These are phyloP conservation scores for Thraustochytrium striatum DNA, from an alignment of 352 stramenopile species.

Conservation along the genomic window DNA sequence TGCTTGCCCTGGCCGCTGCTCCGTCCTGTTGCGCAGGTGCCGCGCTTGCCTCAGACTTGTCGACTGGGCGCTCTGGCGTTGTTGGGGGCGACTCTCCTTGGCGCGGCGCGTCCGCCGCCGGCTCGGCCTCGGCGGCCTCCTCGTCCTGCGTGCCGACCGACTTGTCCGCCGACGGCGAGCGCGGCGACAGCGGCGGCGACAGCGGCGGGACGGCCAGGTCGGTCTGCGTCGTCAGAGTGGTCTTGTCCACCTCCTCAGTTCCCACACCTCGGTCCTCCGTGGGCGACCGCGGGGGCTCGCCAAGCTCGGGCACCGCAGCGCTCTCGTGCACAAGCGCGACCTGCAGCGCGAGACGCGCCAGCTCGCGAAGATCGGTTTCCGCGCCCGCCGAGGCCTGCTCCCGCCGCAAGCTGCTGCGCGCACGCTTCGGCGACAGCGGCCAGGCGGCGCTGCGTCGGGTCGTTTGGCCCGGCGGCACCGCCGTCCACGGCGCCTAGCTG, in stretches of 20 bases:
- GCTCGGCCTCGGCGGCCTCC: not conserved
- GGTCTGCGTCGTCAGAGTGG: not conserved
- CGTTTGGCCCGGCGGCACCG: too few relatives aligned
- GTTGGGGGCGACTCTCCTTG: not conserved
- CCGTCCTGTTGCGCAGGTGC: not conserved
- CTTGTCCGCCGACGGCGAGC: not conserved
- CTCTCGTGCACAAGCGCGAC: not conserved
- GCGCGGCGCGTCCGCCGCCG: not conserved
- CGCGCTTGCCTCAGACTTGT: not conserved
- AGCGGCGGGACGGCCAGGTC: too few relatives aligned
- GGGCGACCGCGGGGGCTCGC: not conserved
- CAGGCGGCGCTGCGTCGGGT: not conserved
- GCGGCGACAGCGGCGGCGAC: too few relatives aligned
- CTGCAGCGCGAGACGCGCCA: not conserved
- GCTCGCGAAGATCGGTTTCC: not conserved
- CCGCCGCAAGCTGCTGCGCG: not conserved
- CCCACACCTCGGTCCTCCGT: not conserved
- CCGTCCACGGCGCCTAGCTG: too few relatives aligned
- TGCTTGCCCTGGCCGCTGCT: not conserved
- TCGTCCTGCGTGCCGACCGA: not conserved
- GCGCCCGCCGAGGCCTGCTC: not conserved
- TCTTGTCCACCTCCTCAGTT: not conserved
- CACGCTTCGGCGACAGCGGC: not conserved
- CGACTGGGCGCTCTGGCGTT: not conserved
- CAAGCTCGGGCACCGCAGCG: not conserved